Evolutionary conservation across 2,329 filamentous ascomycete genomes (phyloP), one percentile per base, ranked within the genome.

Genomic region (Talaromyces islandicus): DNA sequence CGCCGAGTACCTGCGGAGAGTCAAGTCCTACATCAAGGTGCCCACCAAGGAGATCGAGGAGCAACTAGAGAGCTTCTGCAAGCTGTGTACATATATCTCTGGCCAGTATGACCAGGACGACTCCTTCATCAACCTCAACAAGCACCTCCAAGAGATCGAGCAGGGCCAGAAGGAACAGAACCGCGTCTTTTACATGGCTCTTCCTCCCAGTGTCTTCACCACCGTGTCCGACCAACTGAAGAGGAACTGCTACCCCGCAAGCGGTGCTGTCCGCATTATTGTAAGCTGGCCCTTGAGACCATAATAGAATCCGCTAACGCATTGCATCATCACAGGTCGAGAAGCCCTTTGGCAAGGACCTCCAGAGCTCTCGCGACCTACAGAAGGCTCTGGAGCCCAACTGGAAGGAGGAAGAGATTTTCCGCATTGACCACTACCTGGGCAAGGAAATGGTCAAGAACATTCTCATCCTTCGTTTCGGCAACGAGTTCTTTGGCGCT

Each of bases 381-480:
- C 93, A 97, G 75, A 92, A 90, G 77, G 95, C 94, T 7, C 86
- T 99, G 64, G 91, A 93, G 73, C 94, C 94, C 50, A 92, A 99
- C 80, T 99, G 94, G 95, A 94, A 90, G 73, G 95, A 99, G 79
- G 93, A 97, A 58, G 94, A 99, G 80, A 88, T 99, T 67, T 99
- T 95, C 87, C 92, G 94, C 73, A 99, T 99, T 71, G 94, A 99
- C 77, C 94, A 99, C 81, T 99, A 99, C 78, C 86, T 99, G 54
- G 95, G 95, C 71, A 99, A 99, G 84, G 94, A 99, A 80, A 99
- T 99, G 94, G 94, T 99, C 71, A 99, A 99, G 87, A 99, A 99
- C 80, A 95, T 99, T 68, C 84, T 99, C 67, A 97, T 99, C 69
- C 85, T 99, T 67, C 87, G 95, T 74, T 99, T 99, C 74, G 95